A percentile compares a stretch with the other conserved stretches of the same genome.
Evolutionary conservation across 805 yeast genomes (phyloP).

Genomic region (Cyberlindnera amylophila): DNA sequence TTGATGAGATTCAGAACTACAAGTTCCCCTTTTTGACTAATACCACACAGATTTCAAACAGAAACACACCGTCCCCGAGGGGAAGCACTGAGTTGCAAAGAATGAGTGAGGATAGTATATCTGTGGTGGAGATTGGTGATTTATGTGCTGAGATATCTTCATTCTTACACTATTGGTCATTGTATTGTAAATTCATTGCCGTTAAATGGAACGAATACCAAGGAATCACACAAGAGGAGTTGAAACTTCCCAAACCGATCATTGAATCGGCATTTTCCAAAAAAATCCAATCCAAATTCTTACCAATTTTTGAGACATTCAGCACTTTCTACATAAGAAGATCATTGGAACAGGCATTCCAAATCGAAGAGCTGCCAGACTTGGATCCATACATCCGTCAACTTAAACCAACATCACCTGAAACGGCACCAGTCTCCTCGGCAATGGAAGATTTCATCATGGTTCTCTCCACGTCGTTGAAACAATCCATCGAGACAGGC

Average conservation of each 20-base stretch:
- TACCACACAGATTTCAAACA: constrained; percentile 4
- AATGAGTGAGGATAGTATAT: constrained; percentile 35
- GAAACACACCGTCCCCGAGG: constrained; percentile 21
- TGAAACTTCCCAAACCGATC: constrained; percentile 50
- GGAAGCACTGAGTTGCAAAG: constrained; percentile 29
- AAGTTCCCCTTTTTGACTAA: constrained; percentile 39
- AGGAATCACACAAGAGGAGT: constrained; percentile 22
- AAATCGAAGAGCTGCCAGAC: constrained; percentile 75
- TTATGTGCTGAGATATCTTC: constrained; percentile 66
- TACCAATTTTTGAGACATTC: constrained; percentile 62
- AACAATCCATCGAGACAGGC: constrained; percentile 70
- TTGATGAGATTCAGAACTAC: constrained; percentile 55
- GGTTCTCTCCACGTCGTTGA: constrained; percentile 62
- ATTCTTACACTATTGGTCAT: constrained; percentile 81
- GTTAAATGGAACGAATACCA: constrained; percentile 57
- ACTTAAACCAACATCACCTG: constrained; percentile 34
- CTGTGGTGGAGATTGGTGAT: constrained; percentile 65
- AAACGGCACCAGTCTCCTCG: constrained; percentile 70
- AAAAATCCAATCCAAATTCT: constrained; percentile 49
- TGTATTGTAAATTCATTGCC: constrained; percentile 69
- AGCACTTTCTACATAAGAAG: constrained; percentile 66
- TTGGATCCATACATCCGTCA: constrained; percentile 33
- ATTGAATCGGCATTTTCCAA: constrained; percentile 49
- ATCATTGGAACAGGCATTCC: constrained; percentile 77
- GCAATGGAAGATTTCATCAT: constrained; percentile 82